Conservation (phyloP, 164 flowering plant genomes). For the Annona squamosa region DNA sequence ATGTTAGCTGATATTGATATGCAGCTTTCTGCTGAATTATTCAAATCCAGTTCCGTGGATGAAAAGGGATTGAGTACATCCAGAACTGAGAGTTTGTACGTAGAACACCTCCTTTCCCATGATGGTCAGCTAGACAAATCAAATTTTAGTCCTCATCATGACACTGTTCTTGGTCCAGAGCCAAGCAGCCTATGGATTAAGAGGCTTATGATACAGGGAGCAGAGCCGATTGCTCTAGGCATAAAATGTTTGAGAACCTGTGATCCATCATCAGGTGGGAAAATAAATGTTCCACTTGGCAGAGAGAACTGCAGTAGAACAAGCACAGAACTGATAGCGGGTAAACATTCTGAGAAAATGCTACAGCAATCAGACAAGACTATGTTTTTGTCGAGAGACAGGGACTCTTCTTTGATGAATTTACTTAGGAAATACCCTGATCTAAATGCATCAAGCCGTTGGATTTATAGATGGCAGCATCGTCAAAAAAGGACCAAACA, state of each 20-base stretch:
- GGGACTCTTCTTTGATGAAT: constrained; percentile 15
- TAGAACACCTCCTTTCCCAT: constrained; percentile 35
- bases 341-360: constrained; percentile 20
- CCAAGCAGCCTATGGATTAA: constrained; percentile 63
- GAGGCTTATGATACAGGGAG: constrained; percentile 48
- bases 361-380: constrained; percentile 13
- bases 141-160: constrained; percentile 16
- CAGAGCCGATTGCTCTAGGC: constrained; percentile 33
- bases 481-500: constrained; percentile 7
- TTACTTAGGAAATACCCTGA: constrained; percentile 19
- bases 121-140: constrained; percentile 24
- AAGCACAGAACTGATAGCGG: constrained; percentile 22
- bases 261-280: constrained; percentile 33
- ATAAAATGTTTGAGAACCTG: constrained; percentile 34
- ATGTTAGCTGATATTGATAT: constrained; percentile 36
- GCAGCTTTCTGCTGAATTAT: constrained; percentile 25
- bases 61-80: constrained; percentile 40
- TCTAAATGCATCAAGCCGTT: constrained; percentile 35
- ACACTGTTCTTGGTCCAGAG: constrained; percentile 16
- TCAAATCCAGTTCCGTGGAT: constrained; percentile 18
- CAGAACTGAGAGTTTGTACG: constrained; percentile 61
- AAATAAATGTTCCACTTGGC: constrained; percentile 25
- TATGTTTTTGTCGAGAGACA: constrained; percentile 6
- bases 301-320: constrained; percentile 22
- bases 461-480: constrained; percentile 74